Base-by-base conservation (phyloP, 192 early-diverging fungal genomes). In the Backusella liffmaniae region DNA sequence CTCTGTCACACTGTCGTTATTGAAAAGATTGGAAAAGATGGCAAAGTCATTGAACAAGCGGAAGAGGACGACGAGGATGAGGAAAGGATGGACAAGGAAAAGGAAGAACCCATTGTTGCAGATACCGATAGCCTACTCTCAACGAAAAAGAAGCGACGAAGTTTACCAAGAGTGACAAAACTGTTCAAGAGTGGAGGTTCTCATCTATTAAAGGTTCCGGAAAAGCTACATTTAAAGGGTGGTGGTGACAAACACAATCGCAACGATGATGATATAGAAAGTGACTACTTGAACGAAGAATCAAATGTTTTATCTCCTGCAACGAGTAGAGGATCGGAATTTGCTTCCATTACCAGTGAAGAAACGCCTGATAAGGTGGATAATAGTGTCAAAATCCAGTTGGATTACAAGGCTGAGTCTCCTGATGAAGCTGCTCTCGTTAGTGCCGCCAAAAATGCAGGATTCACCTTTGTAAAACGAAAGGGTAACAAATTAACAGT, bases 1-100 rank as follows among this genome's bases (percentile, higher is more conserved):
- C 86, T 98, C 0, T 99, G 97, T 78, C 97, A 99, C 81, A 97
- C 97, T 1, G 97, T 97, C 0, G 87, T 99, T 10, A 92, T 97
- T 0, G 97, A 98, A 39, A 76, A 73, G 12, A 26, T 84, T 16
- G 88, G 81, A 36, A 83, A 85, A 39, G 84, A 86, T 12, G 84
- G 83, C 26, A 86, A 82, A 62, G 82, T 79, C 5, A 84, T 86
- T 66, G 80, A 42, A 53, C 67, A 56, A 10, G 77, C 80, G 44
- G 56, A 10, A 26, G 80, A 83, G 32, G 89, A 81, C 62, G 79
- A 36, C 0, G 53, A 53, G 1, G 53, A 62, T 10, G 35, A 44
- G 1, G 72, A 35, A 1, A 23, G n/a, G 10, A 37, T 37, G 1
- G 8, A 23, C 8, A 21, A 18, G 10, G 34, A 39, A 68, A 68